A percentile compares a stretch with the other conserved stretches of the same genome.
phyloP scores from a whole-genome alignment of 2,329 filamentous ascomycete species.

The Colletotrichum lentis region DNA sequence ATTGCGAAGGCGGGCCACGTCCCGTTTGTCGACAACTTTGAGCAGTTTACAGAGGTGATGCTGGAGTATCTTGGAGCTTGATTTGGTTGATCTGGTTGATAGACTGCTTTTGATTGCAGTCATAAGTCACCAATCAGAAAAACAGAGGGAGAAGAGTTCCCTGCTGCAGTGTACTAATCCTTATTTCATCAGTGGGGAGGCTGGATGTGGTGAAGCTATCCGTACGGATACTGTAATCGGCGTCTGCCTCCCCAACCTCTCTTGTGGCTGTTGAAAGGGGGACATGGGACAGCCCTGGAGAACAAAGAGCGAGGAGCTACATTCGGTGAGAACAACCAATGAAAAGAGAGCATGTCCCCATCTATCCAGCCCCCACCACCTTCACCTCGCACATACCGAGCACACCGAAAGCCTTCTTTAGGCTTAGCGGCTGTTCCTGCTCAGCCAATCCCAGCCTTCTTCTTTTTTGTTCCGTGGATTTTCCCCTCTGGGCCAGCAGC shows the following conservation, averaged over 20 bases:
- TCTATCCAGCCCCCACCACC: background rate
- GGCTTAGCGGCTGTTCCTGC: slow-evolving; percentile 1
- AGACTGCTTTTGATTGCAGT: slow-evolving; percentile 5
- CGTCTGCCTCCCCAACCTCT: slow-evolving; percentile 26
- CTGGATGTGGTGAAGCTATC: slow-evolving; percentile 12
- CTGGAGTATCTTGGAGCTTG: slow-evolving; percentile 41
- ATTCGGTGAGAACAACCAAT: slow-evolving; percentile 20
- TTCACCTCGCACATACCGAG: background rate
- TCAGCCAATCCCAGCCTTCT: slow-evolving; percentile 27
- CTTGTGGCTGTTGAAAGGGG: slow-evolving; percentile 20
- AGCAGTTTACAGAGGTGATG: slow-evolving; percentile 45
- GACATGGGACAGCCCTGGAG: slow-evolving; percentile 1
- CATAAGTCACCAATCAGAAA: background rate
- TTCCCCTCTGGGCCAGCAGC: slow-evolving; percentile 9
- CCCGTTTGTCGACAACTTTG: slow-evolving; percentile 50
- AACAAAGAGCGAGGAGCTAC: background rate
- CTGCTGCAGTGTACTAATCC: background rate
- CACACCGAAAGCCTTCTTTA: background rate
- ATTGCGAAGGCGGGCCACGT: slow-evolving; percentile 51
- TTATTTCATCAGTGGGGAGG: background rate
- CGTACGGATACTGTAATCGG: no score
- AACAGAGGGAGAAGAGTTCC: background rate
- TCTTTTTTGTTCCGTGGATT: slow-evolving; percentile 14
- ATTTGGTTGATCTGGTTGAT: background rate
- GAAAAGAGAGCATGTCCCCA: background rate